Base-by-base conservation (phyloP, 805 yeast genomes). In the Candida yuanshanica region DNA sequence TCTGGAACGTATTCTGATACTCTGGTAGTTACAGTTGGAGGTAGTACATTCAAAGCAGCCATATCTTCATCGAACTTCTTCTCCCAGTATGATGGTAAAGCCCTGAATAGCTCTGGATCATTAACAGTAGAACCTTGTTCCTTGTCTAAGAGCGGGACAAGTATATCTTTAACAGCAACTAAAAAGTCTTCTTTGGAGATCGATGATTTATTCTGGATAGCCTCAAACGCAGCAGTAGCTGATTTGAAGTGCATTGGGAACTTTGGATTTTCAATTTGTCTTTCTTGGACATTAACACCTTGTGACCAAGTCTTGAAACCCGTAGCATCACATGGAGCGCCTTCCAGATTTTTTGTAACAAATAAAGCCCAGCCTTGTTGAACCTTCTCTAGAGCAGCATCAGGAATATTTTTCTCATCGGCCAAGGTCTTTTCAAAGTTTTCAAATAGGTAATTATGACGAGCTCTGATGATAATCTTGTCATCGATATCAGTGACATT, bases 401-500 rank as follows among this genome's bases (percentile, higher is more conserved):
- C 48, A 6, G 65, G 16, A 43, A 59, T 10, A 48, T 53, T 14
- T 35, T 51, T 48, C 14, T 51, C 53, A 16, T 39, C 40, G 9
- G 56, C 50, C 35, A 65, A 53, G 22, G 56, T 53, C 18, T 56
- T 50, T 12, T 69, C 59, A 52, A 75, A 84, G 50, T 80, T 65
- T 31, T 82, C 83, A 56, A 84, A 90, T 25, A 93, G 66, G 61
- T 81, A 81, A 53, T 78, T 81, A 58, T 93, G 97, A 62, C 99
- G 81, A 4, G 96, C 98, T 45, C 96, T 83, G 33, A 93, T 66
- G 54, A 93, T 93, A 64, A 93, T 93, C 65, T 93, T 93, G 64
- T 93, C 99, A 63, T 93, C 99, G 46, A 93, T 89, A 63, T 93
- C 99, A n/a, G 99, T 93, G 44, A 93, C 97, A 59, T 93, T 93